phyloP scores from a whole-genome alignment of 768 basidiomycete genomes.

The Tulasnella sp. region DNA sequence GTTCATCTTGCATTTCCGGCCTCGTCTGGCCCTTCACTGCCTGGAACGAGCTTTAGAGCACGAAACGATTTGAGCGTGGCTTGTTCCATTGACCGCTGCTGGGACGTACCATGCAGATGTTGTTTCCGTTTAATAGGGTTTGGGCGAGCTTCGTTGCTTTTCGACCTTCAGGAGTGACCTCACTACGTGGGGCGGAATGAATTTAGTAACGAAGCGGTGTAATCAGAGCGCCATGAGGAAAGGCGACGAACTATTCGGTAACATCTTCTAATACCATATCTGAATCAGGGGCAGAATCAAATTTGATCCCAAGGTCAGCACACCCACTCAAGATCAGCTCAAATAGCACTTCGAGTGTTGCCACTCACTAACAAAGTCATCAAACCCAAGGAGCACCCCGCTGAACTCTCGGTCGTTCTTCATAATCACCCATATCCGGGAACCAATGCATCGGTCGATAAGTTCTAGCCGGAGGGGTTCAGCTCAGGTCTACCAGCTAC shows the following conservation, averaged over 20 bases:
- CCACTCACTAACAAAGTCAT: conserved; percentile 97
- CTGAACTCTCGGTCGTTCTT: conserved; percentile 96
- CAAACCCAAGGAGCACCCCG: conserved; percentile 88
- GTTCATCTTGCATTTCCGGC: not conserved
- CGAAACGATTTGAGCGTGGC: conserved; percentile 1
- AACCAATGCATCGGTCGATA: conserved; percentile 92
- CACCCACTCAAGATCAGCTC: not conserved
- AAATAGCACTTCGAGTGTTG: not conserved
- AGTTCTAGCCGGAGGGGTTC: conserved; percentile 45
- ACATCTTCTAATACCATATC: conserved; percentile 96
- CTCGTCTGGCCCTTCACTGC: conserved; percentile 41
- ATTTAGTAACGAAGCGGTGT: not conserved
- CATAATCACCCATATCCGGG: conserved; percentile 94
- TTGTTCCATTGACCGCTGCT: not conserved
- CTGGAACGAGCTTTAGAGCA: not conserved
- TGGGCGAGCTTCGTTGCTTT: conserved; percentile 76
- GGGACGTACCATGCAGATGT: conserved; percentile 81
- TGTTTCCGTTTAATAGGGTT: conserved; percentile 86
- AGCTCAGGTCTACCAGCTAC: not conserved
- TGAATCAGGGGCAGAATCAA: conserved; percentile 22
- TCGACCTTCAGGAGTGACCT: conserved; percentile 66
- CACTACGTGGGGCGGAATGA: conserved; percentile 36
- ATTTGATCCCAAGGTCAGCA: too few relatives aligned
- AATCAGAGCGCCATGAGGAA: not conserved
- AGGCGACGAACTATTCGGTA: conserved; percentile 70